phyloP scores from a whole-genome alignment of 1,284 basidiomycete species.

The Tilletia setariae region DNA sequence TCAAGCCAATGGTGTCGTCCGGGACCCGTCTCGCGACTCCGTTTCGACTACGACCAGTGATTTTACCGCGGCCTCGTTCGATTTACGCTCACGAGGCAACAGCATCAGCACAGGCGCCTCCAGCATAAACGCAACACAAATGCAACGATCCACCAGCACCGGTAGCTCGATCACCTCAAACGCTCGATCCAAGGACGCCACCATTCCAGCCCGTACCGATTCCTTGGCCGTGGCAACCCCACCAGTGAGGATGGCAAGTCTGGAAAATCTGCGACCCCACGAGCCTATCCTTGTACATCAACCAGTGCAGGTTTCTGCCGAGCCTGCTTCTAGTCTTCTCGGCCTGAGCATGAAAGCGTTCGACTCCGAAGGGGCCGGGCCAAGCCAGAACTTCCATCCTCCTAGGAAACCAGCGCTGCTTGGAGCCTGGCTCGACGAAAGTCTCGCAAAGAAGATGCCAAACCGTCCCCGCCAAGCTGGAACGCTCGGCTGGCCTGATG shows the following conservation, averaged over 20 bases:
- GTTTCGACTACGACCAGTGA: background rate
- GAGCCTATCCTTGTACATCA: no score
- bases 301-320: no score
- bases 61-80: background rate
- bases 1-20: background rate
- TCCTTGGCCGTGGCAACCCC: conserved; percentile 1
- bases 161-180: background rate
- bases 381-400: no score
- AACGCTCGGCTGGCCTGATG: background rate
- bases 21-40: background rate
- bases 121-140: background rate
- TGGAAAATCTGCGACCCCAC: conserved; percentile 4
- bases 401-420: background rate
- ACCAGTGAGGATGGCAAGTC: background rate
- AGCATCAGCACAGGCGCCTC: conserved; percentile 7
- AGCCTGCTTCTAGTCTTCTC: background rate
- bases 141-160: background rate
- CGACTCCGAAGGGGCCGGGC: no score
- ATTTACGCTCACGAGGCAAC: background rate
- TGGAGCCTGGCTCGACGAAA: conserved; percentile 11
- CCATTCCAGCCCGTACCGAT: background rate
- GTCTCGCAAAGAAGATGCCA: background rate
- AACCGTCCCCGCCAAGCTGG: background rate
- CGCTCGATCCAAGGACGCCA: background rate
- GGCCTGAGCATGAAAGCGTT: background rate